These are phyloP conservation scores for Xerocomellus amylosporus DNA, from an alignment of 768 basidiomycete species.

Conservation along the genomic window DNA sequence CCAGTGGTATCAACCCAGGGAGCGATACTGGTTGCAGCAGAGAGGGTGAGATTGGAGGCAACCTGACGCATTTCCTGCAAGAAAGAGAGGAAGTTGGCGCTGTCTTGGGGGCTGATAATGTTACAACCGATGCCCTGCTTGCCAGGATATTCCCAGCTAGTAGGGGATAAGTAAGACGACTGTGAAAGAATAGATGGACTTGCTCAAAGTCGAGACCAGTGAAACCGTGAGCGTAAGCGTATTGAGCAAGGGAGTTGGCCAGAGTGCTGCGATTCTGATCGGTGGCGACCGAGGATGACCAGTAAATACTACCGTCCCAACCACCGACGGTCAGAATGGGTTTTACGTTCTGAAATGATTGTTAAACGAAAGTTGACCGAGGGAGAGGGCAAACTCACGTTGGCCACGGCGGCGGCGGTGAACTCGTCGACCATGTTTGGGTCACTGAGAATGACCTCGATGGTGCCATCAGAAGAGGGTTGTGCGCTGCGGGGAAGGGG, in stretches of 20 bases:
- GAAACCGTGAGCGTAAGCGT: constrained; percentile 49
- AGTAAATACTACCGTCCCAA: constrained; percentile 63
- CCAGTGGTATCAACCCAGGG: constrained; percentile 66
- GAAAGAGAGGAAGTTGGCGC: constrained; percentile 76
- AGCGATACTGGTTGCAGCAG: constrained; percentile 63
- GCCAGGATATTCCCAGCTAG: constrained; percentile 88
- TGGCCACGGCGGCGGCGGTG: constrained; percentile 23
- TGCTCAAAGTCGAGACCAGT: constrained; percentile 72
- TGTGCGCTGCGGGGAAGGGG: constrained; percentile 17
- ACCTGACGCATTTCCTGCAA: constrained; percentile 63
- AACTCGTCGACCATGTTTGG: constrained; percentile 15
- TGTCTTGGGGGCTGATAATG: constrained; percentile 57
- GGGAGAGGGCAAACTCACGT: constrained; percentile 14
- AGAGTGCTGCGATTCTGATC: constrained; percentile 55
- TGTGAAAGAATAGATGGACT: constrained; percentile 18
- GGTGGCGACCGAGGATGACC: constrained; percentile 56
- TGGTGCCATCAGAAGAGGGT: constrained; percentile 14
- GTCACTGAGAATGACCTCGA: constrained; percentile 11
- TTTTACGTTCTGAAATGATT: constrained; percentile 44
- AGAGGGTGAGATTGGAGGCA: constrained; percentile 59
- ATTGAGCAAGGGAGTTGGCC: constrained; percentile 48
- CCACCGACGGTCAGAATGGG: constrained; percentile 64
- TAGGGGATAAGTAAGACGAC: not conserved
- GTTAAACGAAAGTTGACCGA: not conserved
- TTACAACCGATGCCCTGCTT: constrained; percentile 70